phyloP scores from a whole-genome alignment of 345 rosid genomes.

The Gossypium arboreum region DNA sequence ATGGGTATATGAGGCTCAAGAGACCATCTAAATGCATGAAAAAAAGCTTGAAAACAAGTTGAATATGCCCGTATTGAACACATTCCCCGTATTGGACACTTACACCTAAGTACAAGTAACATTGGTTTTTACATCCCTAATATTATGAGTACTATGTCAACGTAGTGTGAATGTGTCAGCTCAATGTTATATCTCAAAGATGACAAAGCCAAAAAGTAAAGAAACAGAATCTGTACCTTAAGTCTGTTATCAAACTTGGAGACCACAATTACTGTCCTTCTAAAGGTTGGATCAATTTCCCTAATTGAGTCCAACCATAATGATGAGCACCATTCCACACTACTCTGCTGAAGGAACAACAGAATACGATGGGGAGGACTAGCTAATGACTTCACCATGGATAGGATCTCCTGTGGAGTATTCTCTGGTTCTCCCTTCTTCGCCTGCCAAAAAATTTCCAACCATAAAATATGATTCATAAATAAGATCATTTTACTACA shows the following conservation, averaged over 20 bases:
- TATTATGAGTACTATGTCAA: background rate
- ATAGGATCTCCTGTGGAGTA: constrained; percentile 85
- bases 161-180: background rate
- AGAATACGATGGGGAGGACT: constrained; percentile 94
- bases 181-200: background rate
- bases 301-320: constrained; percentile 90
- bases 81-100: background rate
- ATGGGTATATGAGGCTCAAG: background rate
- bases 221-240: constrained; percentile 46
- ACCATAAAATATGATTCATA: background rate
- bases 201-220: background rate
- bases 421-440: constrained; percentile 97
- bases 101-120: background rate
- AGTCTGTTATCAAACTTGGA: constrained; percentile 97
- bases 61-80: background rate
- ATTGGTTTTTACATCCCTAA: background rate
- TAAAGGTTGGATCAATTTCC: constrained; percentile 84
- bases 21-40: background rate
- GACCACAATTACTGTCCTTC: constrained; percentile 82
- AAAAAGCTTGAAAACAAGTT: background rate
- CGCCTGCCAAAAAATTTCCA: constrained; percentile 43
- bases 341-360: constrained; percentile 91
- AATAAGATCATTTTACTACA: background rate
- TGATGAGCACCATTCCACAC: constrained; percentile 98
- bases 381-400: constrained; percentile 90